Conservation (phyloP, 805 yeast genomes). For the Candida broadrunensis region DNA sequence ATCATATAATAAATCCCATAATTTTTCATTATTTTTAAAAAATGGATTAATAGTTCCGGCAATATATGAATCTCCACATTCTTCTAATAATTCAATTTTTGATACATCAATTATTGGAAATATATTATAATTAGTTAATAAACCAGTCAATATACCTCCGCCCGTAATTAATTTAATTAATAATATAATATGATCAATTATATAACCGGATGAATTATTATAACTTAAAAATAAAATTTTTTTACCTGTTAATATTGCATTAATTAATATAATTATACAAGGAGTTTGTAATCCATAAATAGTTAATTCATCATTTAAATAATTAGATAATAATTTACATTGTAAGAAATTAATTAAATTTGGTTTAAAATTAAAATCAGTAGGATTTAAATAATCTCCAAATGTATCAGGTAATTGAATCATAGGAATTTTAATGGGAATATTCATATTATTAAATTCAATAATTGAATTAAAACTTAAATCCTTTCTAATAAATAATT, state of each 20-base stretch:
- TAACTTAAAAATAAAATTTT: slow-evolving; percentile 35
- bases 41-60: slow-evolving; percentile 71
- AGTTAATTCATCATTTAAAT: slow-evolving; percentile 45
- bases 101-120: slow-evolving; percentile 65
- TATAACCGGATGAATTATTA: slow-evolving; percentile 40
- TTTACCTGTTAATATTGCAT: slow-evolving; percentile 39
- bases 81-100: slow-evolving; percentile 47
- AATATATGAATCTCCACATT: slow-evolving; percentile 41
- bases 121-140: slow-evolving; percentile 35
- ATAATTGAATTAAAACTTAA: slow-evolving; percentile 39
- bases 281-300: slow-evolving; percentile 55
- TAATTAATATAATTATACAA: slow-evolving; percentile 32
- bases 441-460: slow-evolving; percentile 37
- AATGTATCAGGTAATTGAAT: slow-evolving; percentile 38
- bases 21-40: slow-evolving; percentile 48
- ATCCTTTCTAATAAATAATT: slow-evolving; percentile 41
- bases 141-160: slow-evolving; percentile 41
- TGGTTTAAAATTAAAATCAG: slow-evolving; percentile 40
- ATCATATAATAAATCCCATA: slow-evolving; percentile 65
- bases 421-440: slow-evolving; percentile 44
- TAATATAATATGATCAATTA: slow-evolving; percentile 40
- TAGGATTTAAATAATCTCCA: slow-evolving; percentile 44
- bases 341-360: slow-evolving; percentile 33
- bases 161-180: slow-evolving; percentile 40
- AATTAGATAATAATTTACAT: slow-evolving; percentile 30